Conservation (phyloP, 345 rosid species). For the Brassica carinata region DNA sequence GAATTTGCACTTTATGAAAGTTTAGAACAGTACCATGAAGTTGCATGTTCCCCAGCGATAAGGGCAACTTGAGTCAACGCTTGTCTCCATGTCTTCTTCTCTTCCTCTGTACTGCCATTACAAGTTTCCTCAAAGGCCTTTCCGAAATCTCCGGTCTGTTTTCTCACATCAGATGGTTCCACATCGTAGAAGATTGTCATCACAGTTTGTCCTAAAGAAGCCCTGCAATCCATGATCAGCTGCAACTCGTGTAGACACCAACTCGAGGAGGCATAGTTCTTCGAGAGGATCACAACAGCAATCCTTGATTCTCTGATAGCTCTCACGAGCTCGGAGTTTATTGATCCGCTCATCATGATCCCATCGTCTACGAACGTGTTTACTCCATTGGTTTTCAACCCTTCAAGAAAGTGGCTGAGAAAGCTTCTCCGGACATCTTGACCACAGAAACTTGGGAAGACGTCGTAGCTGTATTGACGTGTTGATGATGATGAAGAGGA, state of each 20-base stretch:
- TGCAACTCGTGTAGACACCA: conserved; percentile 22
- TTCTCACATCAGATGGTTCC: conserved; percentile 25
- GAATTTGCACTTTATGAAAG: not conserved
- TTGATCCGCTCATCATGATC: not conserved
- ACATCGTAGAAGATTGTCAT: conserved; percentile 25
- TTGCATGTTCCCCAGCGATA: not conserved
- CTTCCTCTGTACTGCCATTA: not conserved
- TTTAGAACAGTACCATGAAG: not conserved
- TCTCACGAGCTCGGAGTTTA: not conserved
- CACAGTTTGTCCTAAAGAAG: not conserved
- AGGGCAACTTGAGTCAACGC: not conserved
- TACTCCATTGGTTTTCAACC: not conserved
- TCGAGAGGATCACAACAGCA: conserved; percentile 2
- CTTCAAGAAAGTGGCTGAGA: conserved; percentile 23
- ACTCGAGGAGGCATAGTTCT: conserved; percentile 24
- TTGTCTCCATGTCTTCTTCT: not conserved
- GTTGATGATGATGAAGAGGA: not conserved
- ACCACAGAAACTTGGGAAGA: conserved; percentile 25
- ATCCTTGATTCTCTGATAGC: conserved; percentile 19
- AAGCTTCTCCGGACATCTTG: conserved; percentile 18
- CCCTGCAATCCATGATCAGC: conserved; percentile 19
- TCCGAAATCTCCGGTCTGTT: conserved; percentile 11
- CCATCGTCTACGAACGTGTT: conserved; percentile 5
- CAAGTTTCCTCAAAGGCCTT: conserved; percentile 9
- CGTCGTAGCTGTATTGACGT: conserved; percentile 14